phyloP scores from a whole-genome alignment of 2,329 filamentous ascomycete species.

The Botrytis tulipae region DNA sequence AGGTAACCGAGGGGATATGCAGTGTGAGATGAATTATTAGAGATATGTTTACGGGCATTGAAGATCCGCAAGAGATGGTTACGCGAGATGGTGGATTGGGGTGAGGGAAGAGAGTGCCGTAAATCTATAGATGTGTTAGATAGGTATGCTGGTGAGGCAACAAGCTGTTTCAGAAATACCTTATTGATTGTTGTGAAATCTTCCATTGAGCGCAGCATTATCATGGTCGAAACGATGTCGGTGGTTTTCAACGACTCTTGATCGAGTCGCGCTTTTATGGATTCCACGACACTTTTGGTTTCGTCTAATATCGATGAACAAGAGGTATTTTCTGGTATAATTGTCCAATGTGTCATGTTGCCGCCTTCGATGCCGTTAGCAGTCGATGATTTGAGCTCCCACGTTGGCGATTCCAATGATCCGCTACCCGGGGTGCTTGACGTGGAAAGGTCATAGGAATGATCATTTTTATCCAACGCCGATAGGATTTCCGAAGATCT shows the following conservation, averaged over 20 bases:
- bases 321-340: slow-evolving; percentile 16
- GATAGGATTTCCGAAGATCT: slow-evolving; percentile 47
- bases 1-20: slow-evolving; percentile 4
- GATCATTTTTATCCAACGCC: slow-evolving; percentile 9
- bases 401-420: background rate
- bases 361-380: background rate
- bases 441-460: background rate
- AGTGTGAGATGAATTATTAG: slow-evolving; percentile 57
- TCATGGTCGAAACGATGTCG: slow-evolving; percentile 54
- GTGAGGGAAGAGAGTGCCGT: slow-evolving; percentile 68
- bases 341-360: slow-evolving; percentile 27
- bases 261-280: slow-evolving; percentile 45
- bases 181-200: slow-evolving; percentile 75
- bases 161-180: slow-evolving; percentile 24
- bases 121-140: slow-evolving; percentile 46
- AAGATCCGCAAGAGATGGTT: slow-evolving; percentile 73
- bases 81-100: slow-evolving; percentile 85
- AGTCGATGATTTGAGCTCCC: slow-evolving; percentile 1
- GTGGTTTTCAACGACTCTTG: slow-evolving; percentile 40
- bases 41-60: slow-evolving; percentile 58
- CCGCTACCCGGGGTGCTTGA: background rate
- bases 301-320: slow-evolving; percentile 46
- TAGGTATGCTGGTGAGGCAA: slow-evolving; percentile 1
- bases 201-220: slow-evolving; percentile 76
- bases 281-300: slow-evolving; percentile 47